Evolutionary conservation across 805 yeast species (phyloP), one percentile per base, ranked within the genome.

Genomic region (Metschnikowia arizonensis): DNA sequence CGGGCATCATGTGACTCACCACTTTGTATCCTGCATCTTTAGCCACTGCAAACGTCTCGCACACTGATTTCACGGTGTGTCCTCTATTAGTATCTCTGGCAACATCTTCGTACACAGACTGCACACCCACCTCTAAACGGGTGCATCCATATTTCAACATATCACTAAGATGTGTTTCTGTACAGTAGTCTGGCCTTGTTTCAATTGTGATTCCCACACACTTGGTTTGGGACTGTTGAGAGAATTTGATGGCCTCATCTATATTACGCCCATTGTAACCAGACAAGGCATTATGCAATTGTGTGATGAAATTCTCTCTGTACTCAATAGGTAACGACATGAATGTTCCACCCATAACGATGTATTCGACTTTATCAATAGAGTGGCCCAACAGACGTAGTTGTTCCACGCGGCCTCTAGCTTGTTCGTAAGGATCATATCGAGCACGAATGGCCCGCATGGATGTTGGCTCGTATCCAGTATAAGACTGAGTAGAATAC

Each of bases 1-100:
- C 99, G 12, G 99, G 99, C 99, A 93, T 93, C 99, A 93, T 93
- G 69, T 93, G 99, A 53, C 95, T 83, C 19, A 93, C 99, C 44
- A 93, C 96, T 63, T 93, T 93, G 67, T 90, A 93, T 11, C 99
- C 99, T 1, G 99, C 91, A 66, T 93, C 99, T 63, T 93, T 93
- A n/a, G 98, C 95, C 37, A 85, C 80, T 1, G 88, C 87, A 71
- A 93, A 93, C 0, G 98, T 93, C 61, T 91, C 95, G 66, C 97
- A 87, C 8, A 93, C 99, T 1, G 98, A 82, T 63, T 83, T 85
- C 18, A 93, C 99, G 0, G 99, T 93, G 61, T 93, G 99, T 2
- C 99, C 99, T 67, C 99, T 81, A 63, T 93, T 93, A 3, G 99
- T 89, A 65, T 93, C 99, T 62, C 99, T 77, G 14, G 99, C 99